phyloP scores from a whole-genome alignment of 1,139 yeast genomes.

The Protomyces pachydermus region DNA sequence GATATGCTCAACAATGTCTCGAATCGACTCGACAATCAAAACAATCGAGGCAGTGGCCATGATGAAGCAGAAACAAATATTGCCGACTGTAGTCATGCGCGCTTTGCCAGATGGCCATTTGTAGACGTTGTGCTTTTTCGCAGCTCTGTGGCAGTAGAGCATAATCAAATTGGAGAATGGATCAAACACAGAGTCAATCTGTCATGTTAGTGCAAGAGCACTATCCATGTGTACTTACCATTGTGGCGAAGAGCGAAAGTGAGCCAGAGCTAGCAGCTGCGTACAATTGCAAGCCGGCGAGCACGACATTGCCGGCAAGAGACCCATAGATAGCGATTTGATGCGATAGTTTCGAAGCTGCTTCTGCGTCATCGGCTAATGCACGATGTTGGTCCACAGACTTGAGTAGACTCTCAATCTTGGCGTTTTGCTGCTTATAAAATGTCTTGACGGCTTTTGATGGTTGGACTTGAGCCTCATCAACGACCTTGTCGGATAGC shows the following conservation, averaged over 20 bases:
- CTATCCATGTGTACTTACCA: slow-evolving; percentile 1
- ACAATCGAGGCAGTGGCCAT: slow-evolving; percentile 32
- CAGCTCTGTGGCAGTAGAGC: slow-evolving; percentile 29
- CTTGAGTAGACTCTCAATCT: slow-evolving; percentile 29
- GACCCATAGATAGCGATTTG: slow-evolving; percentile 31
- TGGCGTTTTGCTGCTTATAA: slow-evolving; percentile 31
- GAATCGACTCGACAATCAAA: slow-evolving; percentile 31
- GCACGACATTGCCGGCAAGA: slow-evolving; percentile 30
- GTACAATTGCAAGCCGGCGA: slow-evolving; percentile 32
- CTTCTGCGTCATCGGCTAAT: slow-evolving; percentile 26
- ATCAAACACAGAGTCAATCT: slow-evolving; percentile 31
- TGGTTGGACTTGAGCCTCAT: not conserved
- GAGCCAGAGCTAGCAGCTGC: slow-evolving; percentile 33
- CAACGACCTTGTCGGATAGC: slow-evolving; percentile 4
- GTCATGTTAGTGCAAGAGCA: not conserved
- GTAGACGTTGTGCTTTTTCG: slow-evolving; percentile 26
- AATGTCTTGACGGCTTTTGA: slow-evolving; percentile 21
- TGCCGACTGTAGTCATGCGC: slow-evolving; percentile 32
- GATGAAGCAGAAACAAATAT: slow-evolving; percentile 31
- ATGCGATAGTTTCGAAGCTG: slow-evolving; percentile 15
- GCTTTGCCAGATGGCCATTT: slow-evolving; percentile 32
- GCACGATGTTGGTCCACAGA: slow-evolving; percentile 31
- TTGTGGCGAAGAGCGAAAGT: slow-evolving; percentile 32
- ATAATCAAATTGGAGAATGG: slow-evolving; percentile 31
- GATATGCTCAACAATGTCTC: slow-evolving; percentile 27